Conservation (phyloP, 768 basidiomycete species). For the Tremella fuciformis region DNA sequence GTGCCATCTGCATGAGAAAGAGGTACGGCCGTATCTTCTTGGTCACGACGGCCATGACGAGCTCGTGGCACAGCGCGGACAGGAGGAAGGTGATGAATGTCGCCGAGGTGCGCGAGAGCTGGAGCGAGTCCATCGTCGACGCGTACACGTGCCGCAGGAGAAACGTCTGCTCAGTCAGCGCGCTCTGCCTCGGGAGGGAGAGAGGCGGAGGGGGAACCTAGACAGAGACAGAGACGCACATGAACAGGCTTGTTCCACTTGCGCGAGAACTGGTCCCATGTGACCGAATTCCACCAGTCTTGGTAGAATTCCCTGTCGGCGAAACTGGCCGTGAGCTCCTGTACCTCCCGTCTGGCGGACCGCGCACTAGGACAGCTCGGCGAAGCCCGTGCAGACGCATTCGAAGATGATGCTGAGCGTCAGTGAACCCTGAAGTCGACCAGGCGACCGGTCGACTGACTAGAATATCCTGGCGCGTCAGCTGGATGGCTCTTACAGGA, state of each 20-base stretch:
- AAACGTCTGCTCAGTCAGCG: slow-evolving; percentile 49
- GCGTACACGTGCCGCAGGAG: slow-evolving; percentile 93
- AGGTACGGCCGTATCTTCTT: slow-evolving; percentile 88
- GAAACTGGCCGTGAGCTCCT: slow-evolving; percentile 59
- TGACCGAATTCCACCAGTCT: slow-evolving; percentile 98
- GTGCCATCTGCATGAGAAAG: slow-evolving; percentile 77
- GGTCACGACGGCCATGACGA: slow-evolving; percentile 94
- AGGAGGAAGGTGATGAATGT: slow-evolving; percentile 90
- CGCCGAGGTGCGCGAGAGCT: slow-evolving; percentile 71
- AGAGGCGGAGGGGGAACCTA: too few species aligned
- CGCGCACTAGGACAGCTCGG: slow-evolving; percentile 77
- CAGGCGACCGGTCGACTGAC: slow-evolving; percentile 30
- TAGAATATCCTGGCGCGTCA: slow-evolving; percentile 48
- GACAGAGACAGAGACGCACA: too few species aligned
- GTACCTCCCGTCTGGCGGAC: neutral
- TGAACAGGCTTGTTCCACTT: slow-evolving; percentile 99
- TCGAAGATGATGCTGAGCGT: slow-evolving; percentile 58
- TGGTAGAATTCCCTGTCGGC: slow-evolving; percentile 97
- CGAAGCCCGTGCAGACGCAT: slow-evolving; percentile 94
- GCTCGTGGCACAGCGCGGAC: slow-evolving; percentile 83
- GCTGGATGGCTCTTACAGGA: slow-evolving; percentile 7
- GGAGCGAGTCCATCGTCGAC: slow-evolving; percentile 73
- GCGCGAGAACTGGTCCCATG: slow-evolving; percentile 94
- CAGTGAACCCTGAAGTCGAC: neutral
- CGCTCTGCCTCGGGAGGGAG: too few species aligned